Conservation (phyloP, 257 asterid genomes). For the Misopates orontium region DNA sequence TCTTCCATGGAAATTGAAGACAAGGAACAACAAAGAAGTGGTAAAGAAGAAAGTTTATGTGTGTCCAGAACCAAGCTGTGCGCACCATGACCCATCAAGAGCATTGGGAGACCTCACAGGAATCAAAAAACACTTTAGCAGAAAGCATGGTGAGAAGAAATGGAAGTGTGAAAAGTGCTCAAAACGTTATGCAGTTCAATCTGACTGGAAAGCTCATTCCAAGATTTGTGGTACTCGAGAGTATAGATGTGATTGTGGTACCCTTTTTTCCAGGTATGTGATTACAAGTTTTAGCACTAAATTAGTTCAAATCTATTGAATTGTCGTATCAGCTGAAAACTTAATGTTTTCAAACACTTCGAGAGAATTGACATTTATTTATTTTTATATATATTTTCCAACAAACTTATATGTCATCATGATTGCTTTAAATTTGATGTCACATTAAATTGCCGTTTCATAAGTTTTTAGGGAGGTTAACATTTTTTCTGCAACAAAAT, state of each 20-base stretch:
- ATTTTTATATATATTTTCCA: too few species aligned
- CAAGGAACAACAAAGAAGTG: slow-evolving; percentile 50
- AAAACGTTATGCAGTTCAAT: slow-evolving; percentile 71
- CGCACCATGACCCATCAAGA: slow-evolving; percentile 63
- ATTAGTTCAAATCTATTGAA: background rate
- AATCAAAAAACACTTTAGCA: slow-evolving; percentile 60
- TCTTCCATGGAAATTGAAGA: slow-evolving; percentile 77
- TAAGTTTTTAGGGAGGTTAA: too few species aligned
- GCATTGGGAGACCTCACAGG: slow-evolving; percentile 77
- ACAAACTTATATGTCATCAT: too few species aligned
- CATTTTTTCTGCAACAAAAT: too few species aligned
- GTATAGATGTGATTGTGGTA: slow-evolving; percentile 75
- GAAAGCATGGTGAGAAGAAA: slow-evolving; percentile 81
- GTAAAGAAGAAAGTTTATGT: slow-evolving; percentile 60
- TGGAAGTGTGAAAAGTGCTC: slow-evolving; percentile 79
- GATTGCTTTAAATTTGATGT: too few species aligned
- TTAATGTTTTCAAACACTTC: too few species aligned
- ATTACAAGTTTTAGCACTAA: background rate
- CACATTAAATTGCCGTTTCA: too few species aligned
- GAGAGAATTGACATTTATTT: too few species aligned
- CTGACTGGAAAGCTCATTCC: slow-evolving; percentile 84
- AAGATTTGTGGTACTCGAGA: slow-evolving; percentile 80
- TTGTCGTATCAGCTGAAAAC: too few species aligned
- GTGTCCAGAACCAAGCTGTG: slow-evolving; percentile 68
- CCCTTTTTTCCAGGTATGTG: slow-evolving; percentile 67